A percentile compares a stretch with the other conserved stretches of the same genome.
Conservation (phyloP, 768 basidiomycete genomes). For the Serendipita indica region DNA sequence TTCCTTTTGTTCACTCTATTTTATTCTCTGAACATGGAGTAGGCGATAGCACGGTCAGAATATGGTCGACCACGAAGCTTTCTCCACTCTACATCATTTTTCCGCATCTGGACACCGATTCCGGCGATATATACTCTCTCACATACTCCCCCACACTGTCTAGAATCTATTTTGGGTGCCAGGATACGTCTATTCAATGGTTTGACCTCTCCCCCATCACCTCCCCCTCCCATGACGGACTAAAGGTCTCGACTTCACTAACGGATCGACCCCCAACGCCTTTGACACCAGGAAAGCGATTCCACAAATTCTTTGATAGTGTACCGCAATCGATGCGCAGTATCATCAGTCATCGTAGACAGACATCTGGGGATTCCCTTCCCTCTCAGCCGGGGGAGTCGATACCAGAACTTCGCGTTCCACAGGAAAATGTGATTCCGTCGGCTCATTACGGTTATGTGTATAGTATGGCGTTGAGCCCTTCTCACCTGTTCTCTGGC, state of each 20-base stretch:
- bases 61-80: conserved; percentile 67
- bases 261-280: conserved; percentile 10
- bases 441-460: conserved; percentile 93
- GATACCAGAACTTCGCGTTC: conserved; percentile 33
- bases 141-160: conserved; percentile 56
- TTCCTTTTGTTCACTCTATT: conserved; percentile 13
- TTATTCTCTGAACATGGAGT: background rate
- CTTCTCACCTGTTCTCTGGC: conserved; percentile 20
- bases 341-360: conserved; percentile 19
- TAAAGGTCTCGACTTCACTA: background rate
- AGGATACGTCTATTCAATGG: conserved; percentile 91
- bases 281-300: conserved; percentile 17
- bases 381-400: too few species aligned
- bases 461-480: conserved; percentile 56
- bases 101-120: conserved; percentile 63
- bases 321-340: conserved; percentile 54
- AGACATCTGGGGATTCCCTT: too few species aligned
- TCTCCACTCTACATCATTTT: conserved; percentile 53
- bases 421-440: conserved; percentile 56
- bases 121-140: conserved; percentile 80
- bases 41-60: conserved; percentile 84
- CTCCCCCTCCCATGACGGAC: conserved; percentile 10
- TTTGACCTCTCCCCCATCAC: conserved; percentile 36
- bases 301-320: conserved; percentile 86
- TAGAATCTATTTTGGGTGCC: conserved; percentile 75